Percentiles rank a stretch among this genome's conserved stretches.
Conservation (phyloP, 495 filamentous ascomycete species). For the Copromyces sp. region DNA sequence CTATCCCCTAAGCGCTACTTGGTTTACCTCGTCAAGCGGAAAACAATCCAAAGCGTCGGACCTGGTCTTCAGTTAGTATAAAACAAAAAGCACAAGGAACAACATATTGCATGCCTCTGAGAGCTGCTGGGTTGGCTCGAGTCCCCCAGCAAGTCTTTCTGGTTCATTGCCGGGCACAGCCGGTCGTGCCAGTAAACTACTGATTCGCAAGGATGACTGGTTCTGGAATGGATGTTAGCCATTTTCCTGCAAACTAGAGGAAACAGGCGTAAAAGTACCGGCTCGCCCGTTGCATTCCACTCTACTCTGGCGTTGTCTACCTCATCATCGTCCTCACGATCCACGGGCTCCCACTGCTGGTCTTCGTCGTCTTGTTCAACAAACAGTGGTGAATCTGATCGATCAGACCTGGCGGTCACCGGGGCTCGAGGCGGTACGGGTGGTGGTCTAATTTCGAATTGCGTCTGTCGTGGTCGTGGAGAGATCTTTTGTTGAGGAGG, state of each 20-base stretch:
- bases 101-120: slow-evolving; percentile 38
- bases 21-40: slow-evolving; percentile 7
- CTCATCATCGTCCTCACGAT: slow-evolving; percentile 61
- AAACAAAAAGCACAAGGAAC: neutral
- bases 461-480: slow-evolving; percentile 10
- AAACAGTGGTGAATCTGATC: slow-evolving; percentile 62
- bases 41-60: slow-evolving; percentile 45
- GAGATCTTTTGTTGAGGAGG: slow-evolving; percentile 12
- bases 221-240: slow-evolving; percentile 25
- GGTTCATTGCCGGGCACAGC: slow-evolving; percentile 15
- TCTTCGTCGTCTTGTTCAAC: slow-evolving; percentile 58
- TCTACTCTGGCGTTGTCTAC: slow-evolving; percentile 47
- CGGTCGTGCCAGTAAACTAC: slow-evolving; percentile 21
- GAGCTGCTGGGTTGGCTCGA: slow-evolving; percentile 59
- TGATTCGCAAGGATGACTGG: slow-evolving; percentile 27
- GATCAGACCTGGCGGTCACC: slow-evolving; percentile 54
- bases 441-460: slow-evolving; percentile 27
- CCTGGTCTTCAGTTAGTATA: slow-evolving; percentile 23
- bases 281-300: slow-evolving; percentile 65
- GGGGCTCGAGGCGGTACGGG: slow-evolving; percentile 36
- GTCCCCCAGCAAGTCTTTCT: slow-evolving; percentile 22
- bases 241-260: neutral
- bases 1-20: neutral
- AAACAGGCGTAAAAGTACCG: slow-evolving; percentile 19
- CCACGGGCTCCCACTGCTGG: slow-evolving; percentile 73